These are phyloP conservation scores for Tolypocladium guangdongense DNA, from an alignment of 2,329 filamentous ascomycete species.

Conservation along the genomic window DNA sequence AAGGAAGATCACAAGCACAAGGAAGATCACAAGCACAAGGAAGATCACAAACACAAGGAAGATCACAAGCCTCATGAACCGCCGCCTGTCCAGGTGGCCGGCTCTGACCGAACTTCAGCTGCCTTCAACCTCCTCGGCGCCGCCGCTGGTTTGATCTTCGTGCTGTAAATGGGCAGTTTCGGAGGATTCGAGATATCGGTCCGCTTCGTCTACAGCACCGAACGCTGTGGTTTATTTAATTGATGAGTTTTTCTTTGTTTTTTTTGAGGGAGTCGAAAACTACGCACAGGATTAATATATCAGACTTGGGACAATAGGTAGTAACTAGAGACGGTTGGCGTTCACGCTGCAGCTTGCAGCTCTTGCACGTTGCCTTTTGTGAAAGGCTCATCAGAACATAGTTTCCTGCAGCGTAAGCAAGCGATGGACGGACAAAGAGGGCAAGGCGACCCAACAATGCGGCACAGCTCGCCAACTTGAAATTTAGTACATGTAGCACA, in stretches of 20 bases:
- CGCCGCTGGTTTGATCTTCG: slow-evolving; percentile 10
- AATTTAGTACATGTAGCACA: background rate
- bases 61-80: too few species aligned
- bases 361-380: too few species aligned
- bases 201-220: background rate
- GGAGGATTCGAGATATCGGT: background rate
- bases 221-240: background rate
- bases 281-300: too few species aligned
- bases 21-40: too few species aligned
- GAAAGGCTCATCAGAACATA: too few species aligned
- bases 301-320: too few species aligned
- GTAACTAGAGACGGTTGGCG: too few species aligned
- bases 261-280: background rate
- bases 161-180: slow-evolving; percentile 9
- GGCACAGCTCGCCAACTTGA: background rate
- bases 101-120: slow-evolving; percentile 7
- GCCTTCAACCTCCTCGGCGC: slow-evolving; percentile 11
- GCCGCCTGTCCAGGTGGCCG: slow-evolving; percentile 5
- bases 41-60: too few species aligned
- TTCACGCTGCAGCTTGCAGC: too few species aligned
- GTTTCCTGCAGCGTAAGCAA: too few species aligned
- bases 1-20: too few species aligned
- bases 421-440: background rate
- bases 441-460: background rate
- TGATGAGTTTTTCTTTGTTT: background rate